Evolutionary conservation across 441 rosid genomes (phyloP), one percentile per base, ranked within the genome.

Genomic region (Melastoma candidum): DNA sequence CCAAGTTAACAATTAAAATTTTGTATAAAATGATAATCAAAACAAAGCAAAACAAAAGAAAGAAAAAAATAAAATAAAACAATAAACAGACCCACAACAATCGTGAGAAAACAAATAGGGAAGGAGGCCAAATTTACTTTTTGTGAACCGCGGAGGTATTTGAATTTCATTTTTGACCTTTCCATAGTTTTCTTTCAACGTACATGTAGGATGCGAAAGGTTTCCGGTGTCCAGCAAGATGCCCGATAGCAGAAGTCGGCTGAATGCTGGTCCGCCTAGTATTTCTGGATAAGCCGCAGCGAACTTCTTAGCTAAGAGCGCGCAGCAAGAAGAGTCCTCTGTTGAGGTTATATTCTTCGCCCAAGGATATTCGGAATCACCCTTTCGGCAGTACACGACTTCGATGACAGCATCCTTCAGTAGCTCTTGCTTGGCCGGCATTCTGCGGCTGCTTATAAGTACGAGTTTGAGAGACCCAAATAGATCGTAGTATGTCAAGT

Each of bases 181-280:
- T 17, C 22, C 22, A 17, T 17, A 17, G 22, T 76, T 73, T 54
- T 83, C 84, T 63, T 72, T 74, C 57, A 60, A 43, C 41, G 73
- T 76, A 49, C 80, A 80, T 36, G 43, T 58, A 36, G 78, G 54
- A 48, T 52, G 61, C 10, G 77, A 50, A 46, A 80, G 69, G 65
- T 76, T 78, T 46, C 63, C 75, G 26, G 84, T 76, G 52, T 77
- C 82, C 65, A 74, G 53, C 13, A 77, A 76, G 53, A 76, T 83
- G 44, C 86, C 84, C 44, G 84, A 74, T 48, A 83, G 67, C 90
- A 77, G 53, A 53, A 82, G 68, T 69, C 78, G 75, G 65, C 89
- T 67, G 68, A 82, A 77, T 59, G 71, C 77, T 68, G 41, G 68
- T 24, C 71, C 72, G 25, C 72, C 66, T 75, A 77, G 59, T 63